Conservation (phyloP, 257 asterid genomes). For the Nemophila menziesii region DNA sequence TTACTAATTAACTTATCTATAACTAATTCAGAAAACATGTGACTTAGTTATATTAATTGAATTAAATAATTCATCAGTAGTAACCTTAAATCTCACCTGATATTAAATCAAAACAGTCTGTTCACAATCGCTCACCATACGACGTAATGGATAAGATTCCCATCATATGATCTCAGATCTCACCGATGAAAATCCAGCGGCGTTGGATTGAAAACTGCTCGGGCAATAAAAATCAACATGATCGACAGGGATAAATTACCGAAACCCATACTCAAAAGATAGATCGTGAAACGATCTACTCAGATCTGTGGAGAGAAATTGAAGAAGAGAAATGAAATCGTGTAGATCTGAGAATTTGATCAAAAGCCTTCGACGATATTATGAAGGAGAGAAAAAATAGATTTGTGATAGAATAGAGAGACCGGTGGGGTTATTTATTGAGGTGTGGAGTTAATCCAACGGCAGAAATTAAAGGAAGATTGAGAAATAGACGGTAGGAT, state of each 20-base stretch:
- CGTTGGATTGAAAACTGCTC: neutral
- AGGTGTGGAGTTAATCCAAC: slow-evolving; percentile 20
- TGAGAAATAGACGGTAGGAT: slow-evolving; percentile 22
- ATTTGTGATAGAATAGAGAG: neutral
- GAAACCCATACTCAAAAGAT: slow-evolving; percentile 17
- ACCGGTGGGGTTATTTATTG: slow-evolving; percentile 19
- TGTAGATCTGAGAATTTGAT: neutral
- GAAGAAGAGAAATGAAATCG: neutral
- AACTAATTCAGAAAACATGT: too few relatives aligned
- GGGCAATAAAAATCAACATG: neutral
- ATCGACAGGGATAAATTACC: neutral
- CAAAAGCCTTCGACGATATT: neutral
- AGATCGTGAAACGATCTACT: slow-evolving; percentile 27
- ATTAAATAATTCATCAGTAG: too few relatives aligned
- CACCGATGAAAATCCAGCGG: neutral
- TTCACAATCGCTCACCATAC: too few relatives aligned
- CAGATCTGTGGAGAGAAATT: neutral
- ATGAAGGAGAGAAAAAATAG: too few relatives aligned
- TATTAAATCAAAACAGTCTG: too few relatives aligned
- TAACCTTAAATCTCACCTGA: too few relatives aligned
- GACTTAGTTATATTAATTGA: too few relatives aligned
- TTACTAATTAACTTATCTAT: too few relatives aligned
- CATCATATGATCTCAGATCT: too few relatives aligned
- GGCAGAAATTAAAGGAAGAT: slow-evolving; percentile 16
- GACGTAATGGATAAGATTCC: too few relatives aligned